Conservation (phyloP, 371 early-diverging fungal species). For the Fennellomyces sp. region DNA sequence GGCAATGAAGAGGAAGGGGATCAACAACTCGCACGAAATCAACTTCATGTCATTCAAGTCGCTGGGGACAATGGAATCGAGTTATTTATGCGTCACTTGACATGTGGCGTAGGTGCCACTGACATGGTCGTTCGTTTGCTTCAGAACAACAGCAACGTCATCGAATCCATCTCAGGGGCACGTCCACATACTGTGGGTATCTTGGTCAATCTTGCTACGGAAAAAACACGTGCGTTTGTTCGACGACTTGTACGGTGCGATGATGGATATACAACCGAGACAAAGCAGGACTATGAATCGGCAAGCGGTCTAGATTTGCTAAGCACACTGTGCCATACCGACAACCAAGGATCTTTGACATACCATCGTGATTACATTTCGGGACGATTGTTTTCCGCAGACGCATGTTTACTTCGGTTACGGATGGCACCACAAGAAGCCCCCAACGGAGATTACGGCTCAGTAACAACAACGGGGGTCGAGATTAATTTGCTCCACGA, state of each 20-base stretch:
- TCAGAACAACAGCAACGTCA: slow-evolving; percentile 14
- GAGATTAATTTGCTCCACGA: slow-evolving; percentile 10
- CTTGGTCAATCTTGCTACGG: slow-evolving; percentile 10
- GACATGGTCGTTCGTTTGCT: slow-evolving; percentile 28
- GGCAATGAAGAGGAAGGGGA: slow-evolving; percentile 4
- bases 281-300: slow-evolving; percentile 14
- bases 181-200: slow-evolving; percentile 14
- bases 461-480: neutral
- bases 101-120: slow-evolving; percentile 29
- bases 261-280: neutral
- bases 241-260: neutral
- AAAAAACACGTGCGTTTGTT: slow-evolving; percentile 1
- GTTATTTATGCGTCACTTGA: slow-evolving; percentile 28
- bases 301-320: slow-evolving; percentile 21
- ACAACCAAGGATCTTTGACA: slow-evolving; percentile 9
- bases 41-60: slow-evolving; percentile 17
- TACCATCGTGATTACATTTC: slow-evolving; percentile 19
- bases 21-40: slow-evolving; percentile 18
- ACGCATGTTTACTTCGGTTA: slow-evolving; percentile 17
- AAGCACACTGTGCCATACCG: slow-evolving; percentile 19
- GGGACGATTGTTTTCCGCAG: slow-evolving; percentile 6
- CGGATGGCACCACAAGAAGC: slow-evolving; percentile 11
- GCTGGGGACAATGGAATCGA: slow-evolving; percentile 29
- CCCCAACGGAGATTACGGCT: neutral
- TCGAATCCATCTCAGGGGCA: slow-evolving; percentile 13